phyloP scores from a whole-genome alignment of 225 moss, liverwort and hornwort genomes.

The Rhytidiadelphus loreus region DNA sequence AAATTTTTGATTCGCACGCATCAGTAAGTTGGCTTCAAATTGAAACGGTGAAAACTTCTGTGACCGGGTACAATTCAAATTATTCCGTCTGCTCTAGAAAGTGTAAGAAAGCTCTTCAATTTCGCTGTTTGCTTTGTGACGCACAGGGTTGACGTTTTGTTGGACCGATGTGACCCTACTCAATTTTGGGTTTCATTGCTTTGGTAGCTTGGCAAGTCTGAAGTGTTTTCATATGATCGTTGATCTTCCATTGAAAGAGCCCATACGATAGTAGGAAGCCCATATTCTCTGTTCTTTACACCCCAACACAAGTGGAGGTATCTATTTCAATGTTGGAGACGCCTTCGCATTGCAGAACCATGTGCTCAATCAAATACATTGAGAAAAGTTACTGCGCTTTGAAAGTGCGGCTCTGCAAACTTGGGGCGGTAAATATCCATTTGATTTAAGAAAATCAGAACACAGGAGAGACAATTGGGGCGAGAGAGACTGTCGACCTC shows the following conservation, averaged over 20 bases:
- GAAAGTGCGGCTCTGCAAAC: background rate
- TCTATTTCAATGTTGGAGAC: background rate
- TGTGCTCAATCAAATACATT: background rate
- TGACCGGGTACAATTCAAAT: no score
- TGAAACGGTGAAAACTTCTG: no score
- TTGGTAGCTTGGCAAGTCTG: background rate
- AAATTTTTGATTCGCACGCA: no score
- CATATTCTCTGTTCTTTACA: background rate
- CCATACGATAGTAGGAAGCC: background rate
- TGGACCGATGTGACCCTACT: background rate
- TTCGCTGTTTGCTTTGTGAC: no score
- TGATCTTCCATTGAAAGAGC: background rate
- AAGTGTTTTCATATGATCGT: background rate
- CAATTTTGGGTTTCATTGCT: background rate
- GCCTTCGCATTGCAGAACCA: background rate
- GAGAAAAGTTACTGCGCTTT: background rate
- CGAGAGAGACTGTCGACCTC: constrained; percentile 85
- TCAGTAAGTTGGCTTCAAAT: no score
- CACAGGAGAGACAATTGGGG: constrained; percentile 14
- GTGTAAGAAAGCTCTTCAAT: no score
- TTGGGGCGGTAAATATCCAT: background rate
- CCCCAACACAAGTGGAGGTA: background rate
- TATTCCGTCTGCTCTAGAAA: no score
- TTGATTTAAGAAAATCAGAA: background rate
- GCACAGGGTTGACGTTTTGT: no score